These are phyloP conservation scores for Candolleomyces efflorescens DNA, from an alignment of 768 basidiomycete species.

Conservation along the genomic window DNA sequence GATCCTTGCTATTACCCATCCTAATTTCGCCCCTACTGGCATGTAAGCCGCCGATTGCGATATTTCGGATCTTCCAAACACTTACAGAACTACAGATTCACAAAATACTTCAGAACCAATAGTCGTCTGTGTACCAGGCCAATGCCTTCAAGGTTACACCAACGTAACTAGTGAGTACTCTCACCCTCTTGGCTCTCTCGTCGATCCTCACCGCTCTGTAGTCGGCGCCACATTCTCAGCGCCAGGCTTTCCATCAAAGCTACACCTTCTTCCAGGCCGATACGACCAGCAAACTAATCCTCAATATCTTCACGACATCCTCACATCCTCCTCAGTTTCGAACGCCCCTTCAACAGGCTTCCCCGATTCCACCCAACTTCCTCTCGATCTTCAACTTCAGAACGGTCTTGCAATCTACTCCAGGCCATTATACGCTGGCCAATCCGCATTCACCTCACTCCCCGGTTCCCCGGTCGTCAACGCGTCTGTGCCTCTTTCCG, in stretches of 20 bases:
- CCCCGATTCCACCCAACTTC: constrained; percentile 53
- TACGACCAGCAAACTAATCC: constrained; percentile 72
- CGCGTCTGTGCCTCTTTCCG: constrained; percentile 45
- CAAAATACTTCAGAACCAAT: constrained; percentile 44
- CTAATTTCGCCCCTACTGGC: constrained; percentile 3
- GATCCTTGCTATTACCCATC: neutral
- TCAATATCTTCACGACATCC: constrained; percentile 60
- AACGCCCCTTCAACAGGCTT: constrained; percentile 63
- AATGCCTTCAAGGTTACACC: constrained; percentile 78
- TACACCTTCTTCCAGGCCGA: constrained; percentile 73
- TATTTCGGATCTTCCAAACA: constrained; percentile 15
- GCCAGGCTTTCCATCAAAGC: constrained; percentile 43
- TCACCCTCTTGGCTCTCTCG: neutral
- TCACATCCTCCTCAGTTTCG: constrained; percentile 61
- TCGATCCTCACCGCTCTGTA: constrained; percentile 21
- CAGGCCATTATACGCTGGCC: constrained; percentile 59
- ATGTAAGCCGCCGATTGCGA: constrained; percentile 3
- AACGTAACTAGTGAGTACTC: constrained; percentile 57
- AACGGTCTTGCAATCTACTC: constrained; percentile 69
- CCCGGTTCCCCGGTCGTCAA: constrained; percentile 46
- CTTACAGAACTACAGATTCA: constrained; percentile 33
- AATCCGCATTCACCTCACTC: constrained; percentile 54
- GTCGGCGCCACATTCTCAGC: constrained; percentile 69
- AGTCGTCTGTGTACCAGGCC: constrained; percentile 82
- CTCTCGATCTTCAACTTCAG: constrained; percentile 61